phyloP scores from a whole-genome alignment of 768 basidiomycete species.

The Neoboletus magnificus region DNA sequence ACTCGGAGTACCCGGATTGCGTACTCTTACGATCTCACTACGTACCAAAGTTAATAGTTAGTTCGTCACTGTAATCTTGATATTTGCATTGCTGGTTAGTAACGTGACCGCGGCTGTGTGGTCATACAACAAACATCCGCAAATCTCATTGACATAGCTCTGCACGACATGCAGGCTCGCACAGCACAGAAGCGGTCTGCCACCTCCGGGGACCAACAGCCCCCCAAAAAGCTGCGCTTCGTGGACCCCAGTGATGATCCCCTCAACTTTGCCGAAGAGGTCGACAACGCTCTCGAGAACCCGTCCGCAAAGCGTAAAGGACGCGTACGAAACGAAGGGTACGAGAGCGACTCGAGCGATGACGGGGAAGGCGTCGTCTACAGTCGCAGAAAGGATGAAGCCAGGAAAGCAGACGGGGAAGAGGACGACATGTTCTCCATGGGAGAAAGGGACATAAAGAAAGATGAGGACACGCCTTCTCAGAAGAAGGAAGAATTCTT shows the following conservation, averaged over 20 bases:
- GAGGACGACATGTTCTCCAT: constrained; percentile 81
- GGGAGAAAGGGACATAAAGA: constrained; percentile 56
- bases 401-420: constrained; percentile 57
- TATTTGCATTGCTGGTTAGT: background rate
- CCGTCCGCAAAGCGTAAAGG: constrained; percentile 62
- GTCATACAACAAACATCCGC: constrained; percentile 16
- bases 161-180: constrained; percentile 35
- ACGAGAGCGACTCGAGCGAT: constrained; percentile 92
- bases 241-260: constrained; percentile 76
- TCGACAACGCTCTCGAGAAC: constrained; percentile 69
- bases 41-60: background rate
- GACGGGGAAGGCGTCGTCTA: constrained; percentile 91
- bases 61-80: background rate
- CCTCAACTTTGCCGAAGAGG: constrained; percentile 70
- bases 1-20: background rate
- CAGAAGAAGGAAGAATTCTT: constrained; percentile 71
- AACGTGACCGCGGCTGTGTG: background rate
- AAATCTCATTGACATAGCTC: constrained; percentile 15
- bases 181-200: constrained; percentile 44
- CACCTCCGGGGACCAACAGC: constrained; percentile 32
- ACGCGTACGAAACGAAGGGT: constrained; percentile 80
- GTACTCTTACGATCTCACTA: background rate
- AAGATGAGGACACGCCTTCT: constrained; percentile 38
- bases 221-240: constrained; percentile 66
- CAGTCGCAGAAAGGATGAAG: constrained; percentile 61